Evolutionary conservation across 805 yeast species (phyloP), one percentile per base, ranked within the genome.

Genomic region (Saccharomycopsis vini): DNA sequence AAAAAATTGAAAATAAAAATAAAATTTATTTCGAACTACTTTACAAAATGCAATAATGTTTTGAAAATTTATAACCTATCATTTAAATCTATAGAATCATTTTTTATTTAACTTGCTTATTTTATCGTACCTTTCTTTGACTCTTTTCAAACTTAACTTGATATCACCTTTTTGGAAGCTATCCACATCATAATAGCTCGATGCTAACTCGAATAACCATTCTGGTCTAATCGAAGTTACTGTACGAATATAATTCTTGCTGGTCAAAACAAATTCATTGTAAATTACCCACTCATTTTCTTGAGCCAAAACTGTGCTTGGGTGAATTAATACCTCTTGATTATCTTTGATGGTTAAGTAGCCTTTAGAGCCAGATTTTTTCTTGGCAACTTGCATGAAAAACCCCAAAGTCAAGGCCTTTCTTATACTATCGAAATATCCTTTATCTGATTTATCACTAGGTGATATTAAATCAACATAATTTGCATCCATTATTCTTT

Each of bases 301-400:
- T 46, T 79, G 81, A n/a, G 84, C 82, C 46, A 90, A 66, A 9
- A 88, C 92, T 1, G 97, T 86, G 44, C 92, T 81, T 49, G 98
- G 98, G 60, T 92, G 98, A 38, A 92, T 72, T 55, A 88, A 65
- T 10, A 90, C 97, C 50, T 90, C 97, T 67, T 92, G 98, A 58
- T 89, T 88, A 63, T 92, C 98, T 63, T 88, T 88, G 40, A 89
- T 83, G 0, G 98, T 92, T 54, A 84, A 73, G 61, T 82, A 90
- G n/a, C 85, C 89, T 56, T 81, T 82, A 20, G 72, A 69, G 31
- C 86, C 79, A n/a, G 83, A 75, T 66, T 77, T 78, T 68, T 85
- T 86, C 67, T 89, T 92, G 28, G 97, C 97, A 44, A 85, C 95
- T 67, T 92, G 98, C 97, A 92, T 89, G 69, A 92, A 92, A 62